Evolutionary conservation across 768 basidiomycete genomes (phyloP).

Genomic region (Leccinum boreale): DNA sequence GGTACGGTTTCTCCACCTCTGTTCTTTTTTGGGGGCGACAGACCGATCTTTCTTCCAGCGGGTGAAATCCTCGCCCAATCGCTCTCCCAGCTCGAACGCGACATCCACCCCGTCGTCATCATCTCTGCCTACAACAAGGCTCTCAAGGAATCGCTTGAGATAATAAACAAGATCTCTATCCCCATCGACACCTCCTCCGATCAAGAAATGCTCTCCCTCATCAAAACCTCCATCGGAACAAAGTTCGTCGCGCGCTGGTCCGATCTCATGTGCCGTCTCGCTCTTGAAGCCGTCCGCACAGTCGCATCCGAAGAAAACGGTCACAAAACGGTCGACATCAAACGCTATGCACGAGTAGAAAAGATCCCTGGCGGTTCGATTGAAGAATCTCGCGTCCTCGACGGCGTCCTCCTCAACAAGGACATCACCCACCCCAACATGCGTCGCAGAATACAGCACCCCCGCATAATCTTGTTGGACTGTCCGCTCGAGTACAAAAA

Average conservation of each 20-base stretch:
- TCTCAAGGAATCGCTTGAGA: slow-evolving; percentile 85
- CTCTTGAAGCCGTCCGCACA: slow-evolving; percentile 86
- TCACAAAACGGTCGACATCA: slow-evolving; percentile 91
- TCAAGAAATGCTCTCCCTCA: slow-evolving; percentile 89
- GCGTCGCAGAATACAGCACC: slow-evolving; percentile 86
- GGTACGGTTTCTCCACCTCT: slow-evolving; percentile 48
- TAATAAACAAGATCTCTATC: slow-evolving; percentile 82
- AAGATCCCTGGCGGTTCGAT: slow-evolving; percentile 98
- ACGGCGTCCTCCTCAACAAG: slow-evolving; percentile 97
- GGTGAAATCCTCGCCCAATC: slow-evolving; percentile 98
- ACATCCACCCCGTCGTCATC: slow-evolving; percentile 98
- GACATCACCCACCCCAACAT: slow-evolving; percentile 98
- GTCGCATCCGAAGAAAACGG: slow-evolving; percentile 77
- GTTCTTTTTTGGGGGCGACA: background rate
- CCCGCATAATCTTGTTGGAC: slow-evolving; percentile 85
- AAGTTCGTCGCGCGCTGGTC: slow-evolving; percentile 97
- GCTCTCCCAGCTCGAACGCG: slow-evolving; percentile 87
- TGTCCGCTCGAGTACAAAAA: slow-evolving; percentile 99
- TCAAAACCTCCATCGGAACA: slow-evolving; percentile 98
- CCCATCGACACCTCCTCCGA: slow-evolving; percentile 88
- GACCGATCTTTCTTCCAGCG: slow-evolving; percentile 40
- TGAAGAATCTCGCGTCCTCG: slow-evolving; percentile 83
- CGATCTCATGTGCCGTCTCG: slow-evolving; percentile 95
- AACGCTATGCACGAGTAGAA: slow-evolving; percentile 96
- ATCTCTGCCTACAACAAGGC: slow-evolving; percentile 98